Base-by-base conservation (phyloP, 2,329 filamentous ascomycete species). In the Didymella segeticola region DNA sequence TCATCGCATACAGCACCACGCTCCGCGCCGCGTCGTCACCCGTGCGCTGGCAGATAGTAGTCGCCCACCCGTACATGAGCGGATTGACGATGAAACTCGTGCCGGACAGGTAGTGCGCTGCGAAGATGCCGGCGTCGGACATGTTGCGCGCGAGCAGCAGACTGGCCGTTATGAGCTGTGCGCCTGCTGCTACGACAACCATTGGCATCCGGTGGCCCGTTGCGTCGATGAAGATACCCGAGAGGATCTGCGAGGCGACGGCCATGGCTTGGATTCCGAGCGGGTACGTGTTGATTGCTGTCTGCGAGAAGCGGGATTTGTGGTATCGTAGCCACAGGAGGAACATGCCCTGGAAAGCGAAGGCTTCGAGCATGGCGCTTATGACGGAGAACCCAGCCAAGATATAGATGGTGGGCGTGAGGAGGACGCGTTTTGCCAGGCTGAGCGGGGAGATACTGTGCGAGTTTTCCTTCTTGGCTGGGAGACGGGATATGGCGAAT, bases 221-320 rank as follows among this genome's bases (percentile, higher is more conserved):
- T 2, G 56, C 59, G 47, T 77, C 74, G 45, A 77, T 77, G 25
- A 72, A 64, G 41, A 66, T 53, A 19, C 69, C 73, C n/a, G 69
- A 69, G 1, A 63, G 30, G 15, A 75, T 65, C 26, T 75, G 70
- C 12, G 82, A 82, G 0, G 80, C 67, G 29, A 86, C 84, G 4
- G 82, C 83, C 1, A 82, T 78, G 0, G 82, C 83, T 0, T 83
- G 78, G 0, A 86, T 80, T 1, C 82, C 83, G 0, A 83, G 82
- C 0, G 83, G 83, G 47, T 85, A 85, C 59, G 83, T 81, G 67
- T 85, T 86, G 29, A 82, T 76, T 60, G 84, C 79, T 0, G 75
- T 33, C 0, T 82, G 73, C 0, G 75, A 61, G 47, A 59, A 67
- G 17, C 57, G 48, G 12, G 33, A 15, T 17, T 56, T 57, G 39